phyloP scores from a whole-genome alignment of 352 stramenopile species.

The Pythium volutum region DNA sequence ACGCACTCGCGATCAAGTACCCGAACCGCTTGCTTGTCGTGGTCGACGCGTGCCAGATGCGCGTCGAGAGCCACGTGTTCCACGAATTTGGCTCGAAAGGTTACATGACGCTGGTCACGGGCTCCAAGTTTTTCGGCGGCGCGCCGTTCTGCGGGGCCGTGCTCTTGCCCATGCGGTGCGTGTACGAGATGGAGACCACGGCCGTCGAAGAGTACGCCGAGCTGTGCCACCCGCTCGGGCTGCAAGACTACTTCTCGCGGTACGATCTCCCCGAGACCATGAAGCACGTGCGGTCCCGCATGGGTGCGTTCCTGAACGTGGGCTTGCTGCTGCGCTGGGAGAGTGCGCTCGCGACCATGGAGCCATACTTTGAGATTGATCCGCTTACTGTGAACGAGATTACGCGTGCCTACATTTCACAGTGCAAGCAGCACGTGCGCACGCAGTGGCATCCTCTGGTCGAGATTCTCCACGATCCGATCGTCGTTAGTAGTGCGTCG shows the following conservation, averaged over 20 bases:
- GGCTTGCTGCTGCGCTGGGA: constrained; percentile 80
- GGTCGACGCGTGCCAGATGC: constrained; percentile 87
- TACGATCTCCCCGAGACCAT: constrained; percentile 74
- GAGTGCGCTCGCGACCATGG: constrained; percentile 75
- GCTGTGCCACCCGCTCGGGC: constrained; percentile 59
- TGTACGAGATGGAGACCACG: constrained; percentile 77
- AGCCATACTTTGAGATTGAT: constrained; percentile 66
- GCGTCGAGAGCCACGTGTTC: constrained; percentile 57
- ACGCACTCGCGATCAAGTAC: constrained; percentile 52
- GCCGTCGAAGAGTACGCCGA: constrained; percentile 53
- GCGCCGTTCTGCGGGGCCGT: constrained; percentile 85
- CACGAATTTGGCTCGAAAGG: constrained; percentile 57
- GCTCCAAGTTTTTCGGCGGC: constrained; percentile 87
- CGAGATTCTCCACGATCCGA: constrained; percentile 38
- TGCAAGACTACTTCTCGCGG: constrained; percentile 82
- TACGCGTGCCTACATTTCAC: constrained; percentile 53
- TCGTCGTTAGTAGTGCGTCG: constrained; percentile 5
- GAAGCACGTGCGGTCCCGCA: constrained; percentile 50
- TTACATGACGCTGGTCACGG: constrained; percentile 78
- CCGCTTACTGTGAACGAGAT: constrained; percentile 42
- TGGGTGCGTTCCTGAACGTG: constrained; percentile 70
- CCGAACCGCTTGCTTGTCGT: constrained; percentile 76
- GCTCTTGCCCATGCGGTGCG: constrained; percentile 69
- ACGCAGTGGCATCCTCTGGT: constrained; percentile 43
- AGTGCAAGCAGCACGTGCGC: constrained; percentile 44